phyloP scores from a whole-genome alignment of 208 protist genomes.

The Leishmania turanica region DNA sequence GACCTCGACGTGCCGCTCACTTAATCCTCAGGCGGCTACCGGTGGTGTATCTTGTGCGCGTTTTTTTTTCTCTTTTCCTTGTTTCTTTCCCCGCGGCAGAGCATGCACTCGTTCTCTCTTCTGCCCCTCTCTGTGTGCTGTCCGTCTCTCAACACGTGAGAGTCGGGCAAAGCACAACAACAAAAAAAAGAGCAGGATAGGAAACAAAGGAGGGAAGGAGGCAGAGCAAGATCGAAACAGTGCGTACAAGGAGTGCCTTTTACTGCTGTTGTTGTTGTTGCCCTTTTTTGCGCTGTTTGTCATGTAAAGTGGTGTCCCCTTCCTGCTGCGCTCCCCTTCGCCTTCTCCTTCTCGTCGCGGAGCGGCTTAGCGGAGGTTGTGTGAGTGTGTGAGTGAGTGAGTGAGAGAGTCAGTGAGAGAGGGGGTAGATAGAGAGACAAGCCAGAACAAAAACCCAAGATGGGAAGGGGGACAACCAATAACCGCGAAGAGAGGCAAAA shows the following conservation, averaged over 20 bases:
- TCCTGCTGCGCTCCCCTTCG: neutral
- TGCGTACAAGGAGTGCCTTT: too few relatives aligned
- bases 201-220: neutral
- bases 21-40: neutral
- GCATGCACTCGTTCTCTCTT: neutral
- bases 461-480: neutral
- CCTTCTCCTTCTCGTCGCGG: neutral
- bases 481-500: neutral
- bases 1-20: neutral
- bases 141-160: neutral
- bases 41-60: neutral
- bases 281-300: too few relatives aligned
- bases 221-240: neutral
- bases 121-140: neutral
- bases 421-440: neutral
- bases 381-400: too few relatives aligned
- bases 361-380: too few relatives aligned
- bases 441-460: neutral
- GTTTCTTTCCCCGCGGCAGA: neutral
- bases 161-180: neutral
- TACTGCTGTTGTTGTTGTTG: too few relatives aligned
- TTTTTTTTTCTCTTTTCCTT: neutral
- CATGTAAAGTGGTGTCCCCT: too few relatives aligned
- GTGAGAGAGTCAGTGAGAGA: neutral
- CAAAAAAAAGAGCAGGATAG: neutral